Conservation (phyloP, 441 rosid genomes). For the Dalechampia spathulata region DNA sequence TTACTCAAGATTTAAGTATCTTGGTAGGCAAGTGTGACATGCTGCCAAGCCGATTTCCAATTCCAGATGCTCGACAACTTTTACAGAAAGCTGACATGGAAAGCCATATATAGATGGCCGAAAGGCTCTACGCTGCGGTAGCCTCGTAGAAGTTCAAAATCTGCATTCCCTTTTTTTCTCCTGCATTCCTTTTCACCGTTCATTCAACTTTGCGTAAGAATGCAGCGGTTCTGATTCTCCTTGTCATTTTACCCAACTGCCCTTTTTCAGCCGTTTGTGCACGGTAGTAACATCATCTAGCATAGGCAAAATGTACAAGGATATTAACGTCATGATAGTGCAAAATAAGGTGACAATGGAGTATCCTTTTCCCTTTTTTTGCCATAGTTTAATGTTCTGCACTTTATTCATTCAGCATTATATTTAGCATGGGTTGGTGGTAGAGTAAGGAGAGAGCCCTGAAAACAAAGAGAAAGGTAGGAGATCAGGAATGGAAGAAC, state of each 20-base stretch:
- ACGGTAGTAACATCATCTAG: too few relatives aligned
- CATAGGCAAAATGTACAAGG: conserved; percentile 10
- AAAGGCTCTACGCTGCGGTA: not conserved
- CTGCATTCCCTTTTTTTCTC: not conserved
- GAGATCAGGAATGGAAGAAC: conserved; percentile 56
- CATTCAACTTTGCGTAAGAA: conserved; percentile 36
- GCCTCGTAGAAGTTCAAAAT: not conserved
- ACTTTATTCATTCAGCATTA: not conserved
- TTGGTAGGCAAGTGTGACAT: too few relatives aligned
- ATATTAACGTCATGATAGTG: conserved; percentile 9
- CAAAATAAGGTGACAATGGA: not conserved
- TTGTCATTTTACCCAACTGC: not conserved
- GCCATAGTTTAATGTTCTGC: not conserved
- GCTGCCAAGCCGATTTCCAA: too few relatives aligned
- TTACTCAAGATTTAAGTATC: too few relatives aligned
- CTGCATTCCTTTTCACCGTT: not conserved
- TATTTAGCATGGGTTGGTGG: not conserved
- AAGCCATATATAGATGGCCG: conserved; percentile 4
- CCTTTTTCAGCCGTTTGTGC: too few relatives aligned
- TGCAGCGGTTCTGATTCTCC: conserved; percentile 31
- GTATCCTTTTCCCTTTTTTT: not conserved
- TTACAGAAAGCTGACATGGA: not conserved
- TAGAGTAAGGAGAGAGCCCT: conserved; percentile 10
- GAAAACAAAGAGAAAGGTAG: not conserved
- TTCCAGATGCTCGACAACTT: not conserved